phyloP scores from a whole-genome alignment of 495 filamentous ascomycete genomes.

The Aspergillus asperescens region DNA sequence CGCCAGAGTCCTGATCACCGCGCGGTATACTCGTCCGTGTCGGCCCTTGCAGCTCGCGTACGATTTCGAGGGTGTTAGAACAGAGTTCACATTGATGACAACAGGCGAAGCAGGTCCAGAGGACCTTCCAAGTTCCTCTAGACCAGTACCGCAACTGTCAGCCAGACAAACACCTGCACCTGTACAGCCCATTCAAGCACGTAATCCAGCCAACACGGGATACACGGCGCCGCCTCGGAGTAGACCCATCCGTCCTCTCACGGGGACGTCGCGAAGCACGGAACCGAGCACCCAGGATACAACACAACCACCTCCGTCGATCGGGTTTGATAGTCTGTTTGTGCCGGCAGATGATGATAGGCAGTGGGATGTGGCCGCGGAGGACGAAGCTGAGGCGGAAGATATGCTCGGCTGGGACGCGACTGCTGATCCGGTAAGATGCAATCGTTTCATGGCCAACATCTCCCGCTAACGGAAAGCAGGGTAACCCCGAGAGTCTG shows the following conservation, averaged over 20 bases:
- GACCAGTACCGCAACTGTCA: slow-evolving; percentile 31
- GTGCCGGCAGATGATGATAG: slow-evolving; percentile 67
- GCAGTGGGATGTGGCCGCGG: slow-evolving; percentile 75
- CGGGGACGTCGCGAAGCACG: slow-evolving; percentile 26
- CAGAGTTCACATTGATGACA: slow-evolving; percentile 93
- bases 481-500: slow-evolving; percentile 33
- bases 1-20: slow-evolving; percentile 61
- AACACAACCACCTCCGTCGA: slow-evolving; percentile 54
- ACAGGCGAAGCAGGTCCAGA: slow-evolving; percentile 64
- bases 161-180: slow-evolving; percentile 29
- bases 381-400: slow-evolving; percentile 57
- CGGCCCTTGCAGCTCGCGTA: slow-evolving; percentile 83
- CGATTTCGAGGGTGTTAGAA: slow-evolving; percentile 63
- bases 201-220: slow-evolving; percentile 5
- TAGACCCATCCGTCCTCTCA: slow-evolving; percentile 34
- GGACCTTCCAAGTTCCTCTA: slow-evolving; percentile 30
- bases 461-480: slow-evolving; percentile 12
- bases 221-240: slow-evolving; percentile 24
- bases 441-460: slow-evolving; percentile 7
- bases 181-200: slow-evolving; percentile 16
- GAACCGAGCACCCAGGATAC: slow-evolving; percentile 23
- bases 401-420: slow-evolving; percentile 81
- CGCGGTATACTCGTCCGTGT: slow-evolving; percentile 74
- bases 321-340: slow-evolving; percentile 71
- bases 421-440: slow-evolving; percentile 47